These are phyloP conservation scores for Auriscalpium orientale DNA, from an alignment of 768 basidiomycete genomes.

Conservation along the genomic window DNA sequence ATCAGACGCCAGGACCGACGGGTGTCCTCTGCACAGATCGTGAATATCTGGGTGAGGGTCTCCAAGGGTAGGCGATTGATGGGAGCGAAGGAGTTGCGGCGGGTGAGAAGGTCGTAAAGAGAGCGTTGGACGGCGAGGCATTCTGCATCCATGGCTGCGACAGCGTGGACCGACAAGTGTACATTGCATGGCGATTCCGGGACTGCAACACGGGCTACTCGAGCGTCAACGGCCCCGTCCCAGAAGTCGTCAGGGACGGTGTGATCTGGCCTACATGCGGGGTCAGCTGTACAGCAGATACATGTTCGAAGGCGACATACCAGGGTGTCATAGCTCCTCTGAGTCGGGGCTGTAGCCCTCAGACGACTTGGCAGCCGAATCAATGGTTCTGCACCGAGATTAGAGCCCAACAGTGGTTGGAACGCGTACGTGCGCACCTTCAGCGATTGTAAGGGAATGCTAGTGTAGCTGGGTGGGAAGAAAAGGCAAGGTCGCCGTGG, in stretches of 20 bases:
- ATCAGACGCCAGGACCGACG: neutral
- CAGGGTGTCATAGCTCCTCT: no score
- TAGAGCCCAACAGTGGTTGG: no score
- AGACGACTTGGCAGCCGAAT: no score
- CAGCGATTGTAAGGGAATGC: no score
- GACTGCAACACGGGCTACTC: neutral
- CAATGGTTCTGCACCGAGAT: no score
- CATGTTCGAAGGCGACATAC: no score
- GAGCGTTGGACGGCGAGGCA: neutral
- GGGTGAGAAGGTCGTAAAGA: neutral
- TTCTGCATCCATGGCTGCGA: neutral
- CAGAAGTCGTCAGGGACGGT: neutral
- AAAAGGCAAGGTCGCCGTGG: no score
- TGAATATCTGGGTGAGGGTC: neutral
- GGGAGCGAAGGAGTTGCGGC: neutral
- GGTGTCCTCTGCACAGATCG: neutral
- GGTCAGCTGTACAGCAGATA: no score
- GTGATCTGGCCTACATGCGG: neutral
- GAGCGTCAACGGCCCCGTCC: neutral
- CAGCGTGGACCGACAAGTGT: neutral
- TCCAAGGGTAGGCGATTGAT: neutral
- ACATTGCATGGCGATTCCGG: neutral
- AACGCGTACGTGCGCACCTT: no score
- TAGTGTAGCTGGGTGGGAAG: no score
- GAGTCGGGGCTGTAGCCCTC: no score